Conservation (phyloP, 805 yeast genomes). For the Hanseniaspora taiwanica region DNA sequence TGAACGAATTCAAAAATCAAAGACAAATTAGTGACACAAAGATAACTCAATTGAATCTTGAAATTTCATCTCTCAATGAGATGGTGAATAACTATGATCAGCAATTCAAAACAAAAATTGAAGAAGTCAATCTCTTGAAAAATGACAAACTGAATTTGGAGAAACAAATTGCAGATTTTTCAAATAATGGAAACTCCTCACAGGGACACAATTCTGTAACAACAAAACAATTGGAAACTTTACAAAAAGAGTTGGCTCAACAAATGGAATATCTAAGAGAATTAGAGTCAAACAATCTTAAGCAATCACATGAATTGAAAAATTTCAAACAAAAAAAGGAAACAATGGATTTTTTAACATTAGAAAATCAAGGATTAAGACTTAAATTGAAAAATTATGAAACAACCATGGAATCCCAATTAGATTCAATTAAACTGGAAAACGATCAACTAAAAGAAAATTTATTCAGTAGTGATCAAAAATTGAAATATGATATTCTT, state of each 20-base stretch:
- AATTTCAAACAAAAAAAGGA: constrained; percentile 25
- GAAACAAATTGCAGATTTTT: background rate
- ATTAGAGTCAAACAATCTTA: constrained; percentile 38
- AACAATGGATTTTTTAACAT: constrained; percentile 15
- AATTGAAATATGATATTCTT: constrained; percentile 13
- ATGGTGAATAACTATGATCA: background rate
- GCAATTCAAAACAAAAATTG: background rate
- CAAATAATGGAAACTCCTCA: background rate
- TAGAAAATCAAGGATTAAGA: constrained; percentile 21
- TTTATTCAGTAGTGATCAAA: constrained; percentile 10
- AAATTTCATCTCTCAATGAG: background rate
- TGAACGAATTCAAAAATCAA: background rate
- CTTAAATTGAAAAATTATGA: constrained; percentile 29
- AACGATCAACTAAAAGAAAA: constrained; percentile 34
- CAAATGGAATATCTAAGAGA: constrained; percentile 34
- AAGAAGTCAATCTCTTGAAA: constrained; percentile 10
- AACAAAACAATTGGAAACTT: constrained; percentile 6
- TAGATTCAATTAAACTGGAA: constrained; percentile 30
- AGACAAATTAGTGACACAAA: too few species aligned
- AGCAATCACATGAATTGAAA: constrained; percentile 39
- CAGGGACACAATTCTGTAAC: too few species aligned
- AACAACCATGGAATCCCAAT: constrained; percentile 32
- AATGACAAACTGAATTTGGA: constrained; percentile 12
- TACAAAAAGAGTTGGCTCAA: constrained; percentile 24
- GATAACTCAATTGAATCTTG: background rate